phyloP scores from a whole-genome alignment of 163 green algal genomes.

The Volvox carteri region DNA sequence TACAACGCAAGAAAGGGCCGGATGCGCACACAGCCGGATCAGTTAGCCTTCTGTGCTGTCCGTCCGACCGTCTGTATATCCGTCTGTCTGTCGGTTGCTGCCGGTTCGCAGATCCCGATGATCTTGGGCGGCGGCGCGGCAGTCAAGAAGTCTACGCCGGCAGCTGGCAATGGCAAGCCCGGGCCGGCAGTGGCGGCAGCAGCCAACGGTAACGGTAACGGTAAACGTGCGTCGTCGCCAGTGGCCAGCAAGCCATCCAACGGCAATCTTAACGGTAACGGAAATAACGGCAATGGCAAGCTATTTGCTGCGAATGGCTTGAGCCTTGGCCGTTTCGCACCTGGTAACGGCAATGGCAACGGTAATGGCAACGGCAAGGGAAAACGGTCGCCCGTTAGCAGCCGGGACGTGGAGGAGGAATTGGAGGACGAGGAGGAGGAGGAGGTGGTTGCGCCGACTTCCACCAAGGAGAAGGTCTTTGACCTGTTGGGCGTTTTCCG shows the following conservation, averaged over 20 bases:
- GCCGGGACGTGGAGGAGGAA: neutral
- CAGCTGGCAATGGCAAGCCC: slow-evolving; percentile 14
- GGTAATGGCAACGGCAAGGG: too few species aligned
- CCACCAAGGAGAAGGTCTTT: slow-evolving; percentile 30
- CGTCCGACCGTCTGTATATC: too few species aligned
- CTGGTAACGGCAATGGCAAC: slow-evolving; percentile 15
- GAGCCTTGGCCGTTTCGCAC: neutral
- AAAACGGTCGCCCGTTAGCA: slow-evolving; percentile 4
- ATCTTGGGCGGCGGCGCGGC: slow-evolving; percentile 3
- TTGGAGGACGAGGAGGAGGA: slow-evolving; percentile 14
- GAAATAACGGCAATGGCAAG: slow-evolving; percentile 7
- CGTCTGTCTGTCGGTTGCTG: neutral
- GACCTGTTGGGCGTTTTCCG: slow-evolving; percentile 44
- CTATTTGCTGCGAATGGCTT: neutral
- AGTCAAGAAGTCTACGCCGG: slow-evolving; percentile 27
- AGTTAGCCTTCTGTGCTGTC: too few species aligned
- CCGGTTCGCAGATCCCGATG: neutral
- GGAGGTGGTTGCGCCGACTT: neutral
- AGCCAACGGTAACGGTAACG: slow-evolving; percentile 40
- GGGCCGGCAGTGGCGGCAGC: neutral
- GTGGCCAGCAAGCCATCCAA: slow-evolving; percentile 25
- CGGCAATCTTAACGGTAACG: slow-evolving; percentile 20
- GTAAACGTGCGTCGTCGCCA: neutral
- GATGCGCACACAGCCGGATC: too few species aligned
- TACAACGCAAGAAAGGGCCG: too few species aligned